A percentile compares a stretch with the other conserved stretches of the same genome.
phyloP scores from a whole-genome alignment of 2,329 filamentous ascomycete species.

The Coniochaeta prunicola region DNA sequence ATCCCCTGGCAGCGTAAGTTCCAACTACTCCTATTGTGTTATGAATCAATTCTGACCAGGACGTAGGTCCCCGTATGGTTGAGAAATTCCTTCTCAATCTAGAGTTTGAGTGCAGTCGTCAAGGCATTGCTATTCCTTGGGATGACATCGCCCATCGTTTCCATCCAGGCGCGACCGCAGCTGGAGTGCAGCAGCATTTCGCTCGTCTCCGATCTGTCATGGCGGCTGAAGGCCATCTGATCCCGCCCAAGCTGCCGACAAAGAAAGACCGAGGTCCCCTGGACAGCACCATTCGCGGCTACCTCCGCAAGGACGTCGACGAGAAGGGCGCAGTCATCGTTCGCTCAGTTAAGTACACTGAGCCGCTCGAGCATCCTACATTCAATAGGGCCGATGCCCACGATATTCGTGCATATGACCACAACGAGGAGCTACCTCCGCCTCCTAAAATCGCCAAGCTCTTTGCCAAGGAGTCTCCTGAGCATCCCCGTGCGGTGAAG shows the following conservation, averaged over 20 bases:
- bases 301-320: constrained; percentile 3
- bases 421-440: background rate
- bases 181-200: constrained; percentile 29
- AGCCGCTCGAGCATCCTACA: background rate
- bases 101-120: constrained; percentile 28
- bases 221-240: constrained; percentile 30
- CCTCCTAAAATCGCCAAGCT: background rate
- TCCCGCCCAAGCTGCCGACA: constrained; percentile 27
- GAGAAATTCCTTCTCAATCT: constrained; percentile 36
- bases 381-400: constrained; percentile 6
- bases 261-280: constrained; percentile 4
- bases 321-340: constrained; percentile 1
- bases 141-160: constrained; percentile 31
- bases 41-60: background rate
- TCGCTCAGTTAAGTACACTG: background rate
- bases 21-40: background rate
- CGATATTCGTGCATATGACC: constrained; percentile 2
- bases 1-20: background rate
- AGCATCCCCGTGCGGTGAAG: too few relatives aligned
- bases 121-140: constrained; percentile 29
- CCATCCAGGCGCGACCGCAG: constrained; percentile 30
- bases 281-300: constrained; percentile 24
- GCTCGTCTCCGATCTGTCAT: constrained; percentile 25
- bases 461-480: background rate
- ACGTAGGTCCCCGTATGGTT: constrained; percentile 34